phyloP scores from a whole-genome alignment of 2,329 filamentous ascomycete genomes.

The Xylaria sp. region DNA sequence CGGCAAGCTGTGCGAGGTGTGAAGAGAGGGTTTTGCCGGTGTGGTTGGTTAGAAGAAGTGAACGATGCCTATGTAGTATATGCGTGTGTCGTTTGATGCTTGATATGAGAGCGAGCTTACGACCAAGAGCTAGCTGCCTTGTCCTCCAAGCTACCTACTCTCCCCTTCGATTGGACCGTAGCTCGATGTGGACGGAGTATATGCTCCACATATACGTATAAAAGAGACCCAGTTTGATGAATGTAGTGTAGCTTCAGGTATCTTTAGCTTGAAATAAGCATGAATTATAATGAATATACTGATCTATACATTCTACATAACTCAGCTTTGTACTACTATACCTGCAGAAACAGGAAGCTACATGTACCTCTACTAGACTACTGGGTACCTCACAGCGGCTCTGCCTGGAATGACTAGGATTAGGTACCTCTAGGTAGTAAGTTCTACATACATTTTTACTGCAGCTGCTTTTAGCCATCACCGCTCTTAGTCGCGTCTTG shows the following conservation, averaged over 20 bases:
- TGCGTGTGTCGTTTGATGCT: slow-evolving; percentile 21
- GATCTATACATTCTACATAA: background rate
- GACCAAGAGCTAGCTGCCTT: slow-evolving; percentile 47
- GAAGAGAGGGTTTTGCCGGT: slow-evolving; percentile 2
- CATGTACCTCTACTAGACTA: too few species aligned
- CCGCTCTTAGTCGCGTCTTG: slow-evolving; percentile 23
- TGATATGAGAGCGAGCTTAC: slow-evolving; percentile 40
- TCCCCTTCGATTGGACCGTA: slow-evolving; percentile 21
- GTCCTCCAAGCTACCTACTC: slow-evolving; percentile 8
- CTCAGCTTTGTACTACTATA: background rate
- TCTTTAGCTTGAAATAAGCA: background rate
- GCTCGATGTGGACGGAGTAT: background rate
- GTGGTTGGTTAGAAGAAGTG: slow-evolving; percentile 7
- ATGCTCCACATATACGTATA: background rate
- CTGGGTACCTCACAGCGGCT: background rate
- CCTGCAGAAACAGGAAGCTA: background rate
- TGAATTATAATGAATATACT: background rate
- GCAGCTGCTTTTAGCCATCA: slow-evolving; percentile 18
- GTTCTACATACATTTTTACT: slow-evolving; percentile 25
- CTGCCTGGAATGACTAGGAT: slow-evolving; percentile 6
- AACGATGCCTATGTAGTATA: background rate
- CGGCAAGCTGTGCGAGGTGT: background rate
- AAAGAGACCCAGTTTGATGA: background rate
- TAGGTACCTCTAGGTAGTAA: too few species aligned
- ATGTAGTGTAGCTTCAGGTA: background rate